Evolutionary conservation across 108 stramenopile species (phyloP).

Genomic region (Craspedostauros australis): DNA sequence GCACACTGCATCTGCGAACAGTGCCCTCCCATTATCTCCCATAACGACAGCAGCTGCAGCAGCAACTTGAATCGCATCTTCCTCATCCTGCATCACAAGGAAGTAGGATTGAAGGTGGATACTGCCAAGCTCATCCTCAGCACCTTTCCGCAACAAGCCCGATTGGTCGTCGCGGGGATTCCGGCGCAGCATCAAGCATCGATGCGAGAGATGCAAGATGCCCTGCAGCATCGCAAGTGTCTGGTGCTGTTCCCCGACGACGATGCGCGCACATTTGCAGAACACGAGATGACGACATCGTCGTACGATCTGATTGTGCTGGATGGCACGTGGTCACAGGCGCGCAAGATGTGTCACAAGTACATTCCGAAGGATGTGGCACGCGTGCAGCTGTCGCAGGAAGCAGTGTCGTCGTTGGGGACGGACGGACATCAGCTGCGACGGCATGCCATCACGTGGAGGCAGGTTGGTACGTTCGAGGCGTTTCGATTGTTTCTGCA

Average conservation of each 20-base stretch:
- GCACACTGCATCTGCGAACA: constrained; percentile 52
- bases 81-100: constrained; percentile 71
- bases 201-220: constrained; percentile 47
- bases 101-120: constrained; percentile 59
- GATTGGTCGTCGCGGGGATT: constrained; percentile 57
- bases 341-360: constrained; percentile 40
- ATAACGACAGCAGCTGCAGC: background rate
- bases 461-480: constrained; percentile 58
- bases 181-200: constrained; percentile 42
- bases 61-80: constrained; percentile 45
- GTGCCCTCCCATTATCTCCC: constrained; percentile 27
- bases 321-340: constrained; percentile 77
- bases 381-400: constrained; percentile 43
- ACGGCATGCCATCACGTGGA: constrained; percentile 58
- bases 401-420: constrained; percentile 19
- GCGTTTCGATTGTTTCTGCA: constrained; percentile 49
- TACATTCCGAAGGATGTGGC: constrained; percentile 1
- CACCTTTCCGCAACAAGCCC: constrained; percentile 36
- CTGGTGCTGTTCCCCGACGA: constrained; percentile 69
- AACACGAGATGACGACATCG: constrained; percentile 1
- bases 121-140: constrained; percentile 67
- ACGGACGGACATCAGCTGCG: constrained; percentile 38
- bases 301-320: constrained; percentile 55
- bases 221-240: constrained; percentile 21
- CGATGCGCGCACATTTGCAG: constrained; percentile 41